Percentiles rank a stretch among this genome's conserved stretches.
Conservation (phyloP, 495 filamentous ascomycete species). For the Aspergillus carlsbadensis region DNA sequence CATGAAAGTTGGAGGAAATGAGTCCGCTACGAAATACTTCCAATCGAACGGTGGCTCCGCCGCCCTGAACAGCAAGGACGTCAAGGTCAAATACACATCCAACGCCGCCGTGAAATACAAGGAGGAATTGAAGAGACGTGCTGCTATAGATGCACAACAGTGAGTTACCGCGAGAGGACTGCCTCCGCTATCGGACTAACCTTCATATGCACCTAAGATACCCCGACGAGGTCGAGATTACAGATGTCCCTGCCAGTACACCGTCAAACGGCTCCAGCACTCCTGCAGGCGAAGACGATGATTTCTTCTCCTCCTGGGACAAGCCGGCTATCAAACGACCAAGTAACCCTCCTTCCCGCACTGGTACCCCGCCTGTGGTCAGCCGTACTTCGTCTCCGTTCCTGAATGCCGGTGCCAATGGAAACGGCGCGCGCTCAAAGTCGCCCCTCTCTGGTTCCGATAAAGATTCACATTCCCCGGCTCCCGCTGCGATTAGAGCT, state of each 20-base stretch:
- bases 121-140: constrained; percentile 84
- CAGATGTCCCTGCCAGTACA: constrained; percentile 63
- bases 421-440: constrained; percentile 70
- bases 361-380: constrained; percentile 80
- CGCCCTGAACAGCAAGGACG: constrained; percentile 90
- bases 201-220: constrained; percentile 51
- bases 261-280: constrained; percentile 64
- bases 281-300: constrained; percentile 79
- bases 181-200: neutral
- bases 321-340: constrained; percentile 96
- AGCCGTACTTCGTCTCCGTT: constrained; percentile 87
- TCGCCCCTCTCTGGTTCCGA: constrained; percentile 74
- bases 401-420: constrained; percentile 69
- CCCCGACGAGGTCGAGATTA: constrained; percentile 83
- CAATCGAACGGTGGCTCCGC: constrained; percentile 92
- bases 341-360: constrained; percentile 89
- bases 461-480: constrained; percentile 40
- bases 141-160: constrained; percentile 77
- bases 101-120: constrained; percentile 92
- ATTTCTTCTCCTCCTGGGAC: constrained; percentile 99
- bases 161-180: constrained; percentile 36
- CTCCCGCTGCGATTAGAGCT: constrained; percentile 65
- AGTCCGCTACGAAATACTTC: constrained; percentile 97
- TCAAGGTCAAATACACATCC: constrained; percentile 94
- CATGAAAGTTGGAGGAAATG: constrained; percentile 99